phyloP scores from a whole-genome alignment of 106 monocot genomes.

The Apostasia shenzhenica region DNA sequence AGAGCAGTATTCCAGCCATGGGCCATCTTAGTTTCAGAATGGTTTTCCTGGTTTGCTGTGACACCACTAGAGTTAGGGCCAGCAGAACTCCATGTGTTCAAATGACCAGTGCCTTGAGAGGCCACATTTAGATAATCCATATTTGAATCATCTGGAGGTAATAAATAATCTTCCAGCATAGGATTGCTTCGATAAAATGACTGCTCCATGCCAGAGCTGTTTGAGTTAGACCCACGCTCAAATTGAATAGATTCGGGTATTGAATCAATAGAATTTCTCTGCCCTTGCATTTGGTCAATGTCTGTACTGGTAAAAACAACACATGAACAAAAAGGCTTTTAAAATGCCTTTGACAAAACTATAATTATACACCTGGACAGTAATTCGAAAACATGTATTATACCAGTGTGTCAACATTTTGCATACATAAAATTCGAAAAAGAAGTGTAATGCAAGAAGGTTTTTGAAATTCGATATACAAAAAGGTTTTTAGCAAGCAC shows the following conservation, averaged over 20 bases:
- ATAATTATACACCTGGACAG: background rate
- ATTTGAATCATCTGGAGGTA: conserved; percentile 24
- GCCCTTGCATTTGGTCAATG: conserved; percentile 19
- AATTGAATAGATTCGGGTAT: conserved; percentile 26
- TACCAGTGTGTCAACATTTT: background rate
- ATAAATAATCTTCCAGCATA: conserved; percentile 14
- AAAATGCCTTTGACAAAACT: background rate
- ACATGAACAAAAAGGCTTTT: background rate
- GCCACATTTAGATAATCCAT: conserved; percentile 7
- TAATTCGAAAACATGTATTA: background rate
- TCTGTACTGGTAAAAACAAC: background rate
- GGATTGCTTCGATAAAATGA: conserved; percentile 22
- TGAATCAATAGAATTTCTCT: conserved; percentile 15
- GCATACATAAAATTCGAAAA: too few species aligned
- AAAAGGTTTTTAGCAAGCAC: too few species aligned
- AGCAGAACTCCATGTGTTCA: conserved; percentile 24
- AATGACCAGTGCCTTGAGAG: conserved; percentile 11
- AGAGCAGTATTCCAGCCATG: conserved; percentile 18
- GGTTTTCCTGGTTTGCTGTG: conserved; percentile 8
- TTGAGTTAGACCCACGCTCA: conserved; percentile 24
- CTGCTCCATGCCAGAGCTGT: conserved; percentile 20
- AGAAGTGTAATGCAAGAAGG: too few species aligned
- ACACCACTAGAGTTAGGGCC: conserved; percentile 23
- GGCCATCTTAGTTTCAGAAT: conserved; percentile 26
- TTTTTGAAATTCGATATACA: too few species aligned